A percentile compares a stretch with the other conserved stretches of the same genome.
These are phyloP conservation scores for Monotropa hypopitys DNA, from an alignment of 179 eudicot species.

Conservation along the genomic window DNA sequence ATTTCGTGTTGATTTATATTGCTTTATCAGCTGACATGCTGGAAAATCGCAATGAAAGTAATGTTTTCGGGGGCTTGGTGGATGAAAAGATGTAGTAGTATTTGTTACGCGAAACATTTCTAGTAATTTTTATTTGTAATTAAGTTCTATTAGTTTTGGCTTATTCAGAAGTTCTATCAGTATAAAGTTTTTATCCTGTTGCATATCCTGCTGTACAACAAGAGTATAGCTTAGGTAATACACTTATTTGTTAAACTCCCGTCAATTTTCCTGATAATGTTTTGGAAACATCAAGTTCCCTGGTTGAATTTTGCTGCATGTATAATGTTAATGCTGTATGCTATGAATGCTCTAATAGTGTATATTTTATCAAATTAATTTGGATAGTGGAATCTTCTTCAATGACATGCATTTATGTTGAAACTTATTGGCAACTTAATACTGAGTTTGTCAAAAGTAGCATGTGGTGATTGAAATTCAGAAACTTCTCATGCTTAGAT, in stretches of 20 bases:
- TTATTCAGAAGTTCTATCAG: not conserved
- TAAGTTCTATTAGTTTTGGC: not conserved
- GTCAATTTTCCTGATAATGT: not conserved
- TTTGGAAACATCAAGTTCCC: not conserved
- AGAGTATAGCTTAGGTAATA: not conserved
- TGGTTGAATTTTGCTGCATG: not conserved
- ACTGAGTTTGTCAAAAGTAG: not conserved
- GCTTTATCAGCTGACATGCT: not conserved
- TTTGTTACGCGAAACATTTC: not conserved
- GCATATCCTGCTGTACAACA: not conserved
- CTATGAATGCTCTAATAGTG: not conserved
- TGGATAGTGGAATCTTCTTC: not conserved
- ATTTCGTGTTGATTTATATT: not conserved
- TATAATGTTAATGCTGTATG: not conserved
- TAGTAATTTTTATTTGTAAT: not conserved
- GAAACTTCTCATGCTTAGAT: not conserved
- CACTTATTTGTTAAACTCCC: not conserved
- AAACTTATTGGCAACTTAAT: not conserved
- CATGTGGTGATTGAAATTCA: not conserved
- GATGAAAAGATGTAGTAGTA: not conserved
- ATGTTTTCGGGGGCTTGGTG: not conserved
- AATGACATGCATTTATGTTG: slow-evolving; percentile 4
- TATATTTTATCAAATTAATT: not conserved
- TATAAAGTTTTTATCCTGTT: not conserved
- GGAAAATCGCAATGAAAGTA: not conserved